phyloP scores from a whole-genome alignment of 2,329 filamentous ascomycete genomes.

The Aspergillus sp. region DNA sequence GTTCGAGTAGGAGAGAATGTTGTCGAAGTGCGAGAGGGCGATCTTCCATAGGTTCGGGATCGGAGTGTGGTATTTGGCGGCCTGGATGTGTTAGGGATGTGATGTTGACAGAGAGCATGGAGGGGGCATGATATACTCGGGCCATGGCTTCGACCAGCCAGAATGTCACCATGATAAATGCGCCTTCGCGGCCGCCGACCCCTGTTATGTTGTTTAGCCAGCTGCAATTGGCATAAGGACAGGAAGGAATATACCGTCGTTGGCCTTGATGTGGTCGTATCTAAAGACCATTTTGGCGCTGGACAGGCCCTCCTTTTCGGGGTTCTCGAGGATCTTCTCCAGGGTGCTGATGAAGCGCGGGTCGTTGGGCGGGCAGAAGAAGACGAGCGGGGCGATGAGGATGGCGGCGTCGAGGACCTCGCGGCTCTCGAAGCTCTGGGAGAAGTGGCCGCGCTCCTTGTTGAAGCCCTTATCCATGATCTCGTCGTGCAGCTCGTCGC shows the following conservation, averaged over 20 bases:
- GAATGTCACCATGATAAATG: slow-evolving; percentile 74
- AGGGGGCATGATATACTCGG: slow-evolving; percentile 44
- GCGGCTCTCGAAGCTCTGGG: slow-evolving; percentile 65
- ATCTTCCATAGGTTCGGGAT: slow-evolving; percentile 29
- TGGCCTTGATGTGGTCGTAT: slow-evolving; percentile 59
- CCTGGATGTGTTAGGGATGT: slow-evolving; percentile 6
- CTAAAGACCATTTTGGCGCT: slow-evolving; percentile 67
- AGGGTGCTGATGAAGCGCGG: slow-evolving; percentile 65
- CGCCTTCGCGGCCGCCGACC: slow-evolving; percentile 64
- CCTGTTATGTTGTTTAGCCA: slow-evolving; percentile 35
- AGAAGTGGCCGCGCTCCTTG: slow-evolving; percentile 56
- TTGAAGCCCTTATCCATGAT: slow-evolving; percentile 75
- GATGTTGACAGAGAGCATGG: slow-evolving; percentile 2
- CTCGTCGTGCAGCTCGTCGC: slow-evolving; percentile 63
- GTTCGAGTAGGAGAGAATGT: slow-evolving; percentile 67
- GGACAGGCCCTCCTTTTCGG: slow-evolving; percentile 66
- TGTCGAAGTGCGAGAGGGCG: slow-evolving; percentile 63
- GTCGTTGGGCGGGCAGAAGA: slow-evolving; percentile 70
- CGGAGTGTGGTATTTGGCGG: slow-evolving; percentile 20
- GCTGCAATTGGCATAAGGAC: background rate
- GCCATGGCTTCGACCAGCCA: slow-evolving; percentile 74
- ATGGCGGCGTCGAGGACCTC: slow-evolving; percentile 65
- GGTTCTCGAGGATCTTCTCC: slow-evolving; percentile 60
- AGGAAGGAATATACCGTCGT: slow-evolving; percentile 52
- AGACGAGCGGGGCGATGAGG: slow-evolving; percentile 67